These are phyloP conservation scores for Mycena capillaripes DNA, from an alignment of 768 basidiomycete species.

Conservation along the genomic window DNA sequence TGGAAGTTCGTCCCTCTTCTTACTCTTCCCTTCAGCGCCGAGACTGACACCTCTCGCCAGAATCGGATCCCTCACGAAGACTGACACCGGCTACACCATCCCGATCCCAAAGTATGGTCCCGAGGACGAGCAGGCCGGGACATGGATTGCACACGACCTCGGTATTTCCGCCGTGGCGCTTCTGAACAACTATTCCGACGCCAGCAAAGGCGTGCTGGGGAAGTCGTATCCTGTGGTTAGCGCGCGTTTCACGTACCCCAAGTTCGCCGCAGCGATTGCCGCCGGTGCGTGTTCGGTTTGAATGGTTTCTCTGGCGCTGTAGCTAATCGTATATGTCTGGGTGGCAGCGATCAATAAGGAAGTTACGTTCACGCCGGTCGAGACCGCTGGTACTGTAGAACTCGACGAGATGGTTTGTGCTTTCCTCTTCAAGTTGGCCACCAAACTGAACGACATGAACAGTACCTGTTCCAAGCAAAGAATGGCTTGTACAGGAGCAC, in stretches of 20 bases:
- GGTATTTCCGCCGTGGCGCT: constrained; percentile 29
- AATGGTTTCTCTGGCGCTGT: not conserved
- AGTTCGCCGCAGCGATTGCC: constrained; percentile 27
- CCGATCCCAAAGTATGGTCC: constrained; percentile 7
- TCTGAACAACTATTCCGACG: constrained; percentile 27
- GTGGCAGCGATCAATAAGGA: constrained; percentile 30
- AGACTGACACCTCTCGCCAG: not conserved
- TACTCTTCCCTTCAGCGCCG: too few relatives aligned
- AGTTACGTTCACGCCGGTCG: constrained; percentile 21
- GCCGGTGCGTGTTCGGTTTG: constrained; percentile 20
- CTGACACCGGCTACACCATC: constrained; percentile 16
- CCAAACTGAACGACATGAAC: not conserved
- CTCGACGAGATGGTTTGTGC: constrained; percentile 34
- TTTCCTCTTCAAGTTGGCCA: not conserved
- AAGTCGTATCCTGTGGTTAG: constrained; percentile 29
- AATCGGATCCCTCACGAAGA: constrained; percentile 19
- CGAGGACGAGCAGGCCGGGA: constrained; percentile 9
- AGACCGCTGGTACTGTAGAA: constrained; percentile 17
- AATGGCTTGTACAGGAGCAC: constrained; percentile 22
- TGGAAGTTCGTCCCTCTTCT: too few relatives aligned
- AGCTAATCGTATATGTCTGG: not conserved
- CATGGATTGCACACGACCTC: constrained; percentile 28
- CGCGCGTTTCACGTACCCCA: constrained; percentile 22
- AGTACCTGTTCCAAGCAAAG: constrained; percentile 32
- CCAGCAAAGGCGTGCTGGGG: constrained; percentile 13